These are phyloP conservation scores for Rhynchospora pubera DNA, from an alignment of 176 grass and related monocot genomes.

Conservation along the genomic window DNA sequence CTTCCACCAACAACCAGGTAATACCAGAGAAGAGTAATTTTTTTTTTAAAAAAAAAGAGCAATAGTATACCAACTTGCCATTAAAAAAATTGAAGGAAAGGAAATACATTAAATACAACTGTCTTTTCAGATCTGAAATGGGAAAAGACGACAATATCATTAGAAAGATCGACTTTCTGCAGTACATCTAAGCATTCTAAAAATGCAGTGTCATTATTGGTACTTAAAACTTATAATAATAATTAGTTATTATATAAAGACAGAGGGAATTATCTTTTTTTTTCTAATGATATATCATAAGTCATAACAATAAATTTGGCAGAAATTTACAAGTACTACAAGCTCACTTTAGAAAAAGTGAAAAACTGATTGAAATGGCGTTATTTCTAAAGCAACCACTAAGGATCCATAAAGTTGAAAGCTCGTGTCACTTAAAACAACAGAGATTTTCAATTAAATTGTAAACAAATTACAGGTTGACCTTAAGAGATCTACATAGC, in stretches of 20 bases:
- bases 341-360: not conserved
- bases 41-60: not conserved
- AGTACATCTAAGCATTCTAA: not conserved
- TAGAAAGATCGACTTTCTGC: not conserved
- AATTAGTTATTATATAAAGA: too few relatives aligned
- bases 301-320: not conserved
- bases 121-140: not conserved
- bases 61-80: not conserved
- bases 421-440: not conserved
- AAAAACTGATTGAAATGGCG: not conserved
- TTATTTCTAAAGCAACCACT: not conserved
- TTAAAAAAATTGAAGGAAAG: not conserved
- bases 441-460: too few relatives aligned
- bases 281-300: not conserved
- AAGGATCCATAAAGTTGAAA: not conserved
- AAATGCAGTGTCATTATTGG: not conserved
- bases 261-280: not conserved
- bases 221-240: not conserved
- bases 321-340: not conserved
- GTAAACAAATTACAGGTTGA: not conserved
- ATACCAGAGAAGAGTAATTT: not conserved
- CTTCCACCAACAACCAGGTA: constrained; percentile 4
- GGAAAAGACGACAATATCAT: not conserved
- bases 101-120: not conserved
- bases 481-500: not conserved